phyloP scores from a whole-genome alignment of 306 rosid species.

The Sophora flavescens region DNA sequence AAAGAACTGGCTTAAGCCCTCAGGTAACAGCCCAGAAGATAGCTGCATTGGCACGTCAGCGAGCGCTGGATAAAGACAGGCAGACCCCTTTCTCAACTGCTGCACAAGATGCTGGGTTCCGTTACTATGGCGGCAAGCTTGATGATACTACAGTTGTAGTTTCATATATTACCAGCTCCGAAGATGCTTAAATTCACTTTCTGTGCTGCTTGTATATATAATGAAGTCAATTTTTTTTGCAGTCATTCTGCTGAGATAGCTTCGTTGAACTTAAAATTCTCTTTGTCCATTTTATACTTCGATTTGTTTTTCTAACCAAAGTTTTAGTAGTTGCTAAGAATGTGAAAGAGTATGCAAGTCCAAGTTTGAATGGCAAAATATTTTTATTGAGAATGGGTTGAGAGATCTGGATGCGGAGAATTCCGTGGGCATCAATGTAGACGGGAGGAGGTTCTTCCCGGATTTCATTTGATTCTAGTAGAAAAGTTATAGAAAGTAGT shows the following conservation, averaged over 20 bases:
- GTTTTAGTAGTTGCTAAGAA: not conserved
- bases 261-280: conserved; percentile 27
- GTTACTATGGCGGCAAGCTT: conserved; percentile 93
- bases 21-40: conserved; percentile 97
- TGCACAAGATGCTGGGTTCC: conserved; percentile 96
- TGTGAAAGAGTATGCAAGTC: not conserved
- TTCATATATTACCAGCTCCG: conserved; percentile 65
- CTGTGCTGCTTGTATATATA: conserved; percentile 1
- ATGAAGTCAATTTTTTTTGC: conserved; percentile 11
- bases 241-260: conserved; percentile 39
- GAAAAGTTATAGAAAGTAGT: too few species aligned
- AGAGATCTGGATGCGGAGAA: too few species aligned
- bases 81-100: conserved; percentile 98
- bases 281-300: not conserved
- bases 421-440: too few species aligned
- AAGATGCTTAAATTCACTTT: conserved; percentile 44
- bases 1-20: conserved; percentile 80
- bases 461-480: too few species aligned
- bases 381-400: too few species aligned
- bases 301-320: conserved; percentile 18
- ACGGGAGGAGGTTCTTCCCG: too few species aligned
- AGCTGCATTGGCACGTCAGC: conserved; percentile 95
- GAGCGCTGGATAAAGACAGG: conserved; percentile 85
- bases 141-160: conserved; percentile 95
- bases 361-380: conserved; percentile 2